Conservation (phyloP, 805 yeast genomes). For the Barnettozyma siamensis region DNA sequence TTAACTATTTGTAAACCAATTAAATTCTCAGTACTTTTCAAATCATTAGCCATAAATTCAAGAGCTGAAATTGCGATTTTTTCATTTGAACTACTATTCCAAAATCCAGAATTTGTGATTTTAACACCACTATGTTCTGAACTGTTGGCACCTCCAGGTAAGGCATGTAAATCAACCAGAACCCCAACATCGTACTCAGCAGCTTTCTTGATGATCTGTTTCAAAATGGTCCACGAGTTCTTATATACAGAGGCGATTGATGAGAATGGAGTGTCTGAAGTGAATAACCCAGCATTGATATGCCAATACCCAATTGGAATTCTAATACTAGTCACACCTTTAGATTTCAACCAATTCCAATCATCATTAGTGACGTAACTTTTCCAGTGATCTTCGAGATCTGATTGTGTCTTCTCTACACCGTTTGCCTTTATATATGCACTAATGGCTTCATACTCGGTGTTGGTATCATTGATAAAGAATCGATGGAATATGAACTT, state of each 20-base stretch:
- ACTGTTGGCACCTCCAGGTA: constrained; percentile 90
- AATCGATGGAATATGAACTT: constrained; percentile 66
- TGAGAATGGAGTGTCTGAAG: constrained; percentile 58
- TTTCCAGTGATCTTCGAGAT: constrained; percentile 62
- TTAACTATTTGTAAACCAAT: constrained; percentile 82
- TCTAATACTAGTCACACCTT: constrained; percentile 74
- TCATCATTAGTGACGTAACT: constrained; percentile 59
- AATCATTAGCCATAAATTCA: constrained; percentile 56
- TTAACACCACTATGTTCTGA: constrained; percentile 78
- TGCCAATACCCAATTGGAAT: constrained; percentile 93
- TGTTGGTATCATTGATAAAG: constrained; percentile 52
- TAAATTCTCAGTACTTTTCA: constrained; percentile 56
- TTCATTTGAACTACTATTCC: constrained; percentile 42
- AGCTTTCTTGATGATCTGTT: constrained; percentile 56
- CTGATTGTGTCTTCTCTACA: constrained; percentile 43
- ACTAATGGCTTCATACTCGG: constrained; percentile 70
- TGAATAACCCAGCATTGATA: constrained; percentile 56
- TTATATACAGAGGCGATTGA: constrained; percentile 49
- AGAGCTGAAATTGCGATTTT: constrained; percentile 44
- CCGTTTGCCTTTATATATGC: constrained; percentile 45
- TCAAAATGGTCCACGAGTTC: constrained; percentile 68
- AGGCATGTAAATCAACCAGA: constrained; percentile 77
- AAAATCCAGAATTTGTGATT: constrained; percentile 56
- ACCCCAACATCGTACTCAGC: constrained; percentile 59
- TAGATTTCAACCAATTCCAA: constrained; percentile 67